These are phyloP conservation scores for Cladosporium sphaerospermum DNA, from an alignment of 2,329 filamentous ascomycete genomes.

Conservation along the genomic window DNA sequence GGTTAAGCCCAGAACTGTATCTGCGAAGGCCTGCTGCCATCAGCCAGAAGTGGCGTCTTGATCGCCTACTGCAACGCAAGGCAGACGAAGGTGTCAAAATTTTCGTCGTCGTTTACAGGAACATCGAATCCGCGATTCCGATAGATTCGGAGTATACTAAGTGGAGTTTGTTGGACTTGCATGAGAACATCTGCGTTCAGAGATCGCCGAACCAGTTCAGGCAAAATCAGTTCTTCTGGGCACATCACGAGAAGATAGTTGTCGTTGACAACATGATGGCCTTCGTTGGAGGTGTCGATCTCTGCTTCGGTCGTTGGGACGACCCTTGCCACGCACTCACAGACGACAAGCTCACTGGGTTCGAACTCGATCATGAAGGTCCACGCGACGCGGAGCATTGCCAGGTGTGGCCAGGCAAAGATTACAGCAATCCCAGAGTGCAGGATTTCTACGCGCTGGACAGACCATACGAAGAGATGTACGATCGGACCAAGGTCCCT, in stretches of 20 bases:
- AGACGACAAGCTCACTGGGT: slow-evolving; percentile 92
- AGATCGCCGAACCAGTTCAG: slow-evolving; percentile 95
- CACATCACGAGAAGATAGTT: slow-evolving; percentile 97
- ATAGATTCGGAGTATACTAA: slow-evolving; percentile 99
- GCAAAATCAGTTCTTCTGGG: slow-evolving; percentile 99
- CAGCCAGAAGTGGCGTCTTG: slow-evolving; percentile 95
- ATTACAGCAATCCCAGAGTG: slow-evolving; percentile 94
- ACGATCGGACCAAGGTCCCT: slow-evolving; percentile 79
- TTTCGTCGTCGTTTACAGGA: slow-evolving; percentile 95
- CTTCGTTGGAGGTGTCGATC: slow-evolving; percentile 89
- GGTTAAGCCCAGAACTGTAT: slow-evolving; percentile 93
- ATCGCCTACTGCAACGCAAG: slow-evolving; percentile 87
- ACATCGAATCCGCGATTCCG: slow-evolving; percentile 92
- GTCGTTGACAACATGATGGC: slow-evolving; percentile 94
- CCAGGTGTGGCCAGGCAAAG: slow-evolving; percentile 94
- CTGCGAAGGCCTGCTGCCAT: slow-evolving; percentile 89
- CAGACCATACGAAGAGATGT: slow-evolving; percentile 98
- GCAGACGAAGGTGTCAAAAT: slow-evolving; percentile 93
- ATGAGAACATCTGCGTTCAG: slow-evolving; percentile 94
- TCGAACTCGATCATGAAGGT: slow-evolving; percentile 64
- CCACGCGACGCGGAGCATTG: slow-evolving; percentile 90
- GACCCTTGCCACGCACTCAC: slow-evolving; percentile 85
- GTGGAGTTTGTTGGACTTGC: slow-evolving; percentile 87
- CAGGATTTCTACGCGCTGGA: slow-evolving; percentile 91
- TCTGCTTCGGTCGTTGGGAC: slow-evolving; percentile 97